These are phyloP conservation scores for Fraxinus ornus DNA, from an alignment of 305 asterid species.

Conservation along the genomic window DNA sequence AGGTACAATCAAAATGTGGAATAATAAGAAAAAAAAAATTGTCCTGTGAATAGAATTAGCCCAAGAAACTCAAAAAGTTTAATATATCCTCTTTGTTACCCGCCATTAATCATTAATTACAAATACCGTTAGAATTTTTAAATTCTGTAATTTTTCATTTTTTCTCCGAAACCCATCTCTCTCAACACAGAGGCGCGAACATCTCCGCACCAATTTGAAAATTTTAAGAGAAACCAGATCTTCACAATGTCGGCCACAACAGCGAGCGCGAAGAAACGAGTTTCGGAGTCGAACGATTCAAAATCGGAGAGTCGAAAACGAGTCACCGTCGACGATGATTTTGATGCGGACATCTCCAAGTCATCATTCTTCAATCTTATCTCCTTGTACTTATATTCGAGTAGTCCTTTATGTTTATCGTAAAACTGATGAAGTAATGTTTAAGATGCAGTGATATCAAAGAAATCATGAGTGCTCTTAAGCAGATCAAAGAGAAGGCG, in stretches of 20 bases:
- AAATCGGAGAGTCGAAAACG: constrained; percentile 62
- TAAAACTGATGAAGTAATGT: constrained; percentile 11
- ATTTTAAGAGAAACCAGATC: background rate
- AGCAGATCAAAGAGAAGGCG: constrained; percentile 83
- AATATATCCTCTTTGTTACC: constrained; percentile 8
- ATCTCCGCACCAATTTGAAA: background rate
- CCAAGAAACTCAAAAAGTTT: background rate
- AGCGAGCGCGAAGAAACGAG: constrained; percentile 54
- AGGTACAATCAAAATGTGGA: background rate
- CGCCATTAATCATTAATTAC: constrained; percentile 23
- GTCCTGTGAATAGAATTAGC: background rate
- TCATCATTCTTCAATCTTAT: constrained; percentile 25
- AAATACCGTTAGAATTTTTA: constrained; percentile 4
- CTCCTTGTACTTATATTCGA: constrained; percentile 9
- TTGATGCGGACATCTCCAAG: constrained; percentile 77
- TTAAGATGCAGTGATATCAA: constrained; percentile 65
- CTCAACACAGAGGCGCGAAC: background rate
- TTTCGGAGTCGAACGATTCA: constrained; percentile 40
- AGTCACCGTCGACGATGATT: constrained; percentile 59
- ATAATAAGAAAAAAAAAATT: too few relatives aligned
- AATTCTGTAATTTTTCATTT: background rate
- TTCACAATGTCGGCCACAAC: constrained; percentile 53
- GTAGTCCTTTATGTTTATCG: background rate
- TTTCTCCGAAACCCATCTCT: background rate
- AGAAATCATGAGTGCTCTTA: constrained; percentile 85